These are phyloP conservation scores for Melaleuca quinquenervia DNA, from an alignment of 345 rosid species.

Conservation along the genomic window DNA sequence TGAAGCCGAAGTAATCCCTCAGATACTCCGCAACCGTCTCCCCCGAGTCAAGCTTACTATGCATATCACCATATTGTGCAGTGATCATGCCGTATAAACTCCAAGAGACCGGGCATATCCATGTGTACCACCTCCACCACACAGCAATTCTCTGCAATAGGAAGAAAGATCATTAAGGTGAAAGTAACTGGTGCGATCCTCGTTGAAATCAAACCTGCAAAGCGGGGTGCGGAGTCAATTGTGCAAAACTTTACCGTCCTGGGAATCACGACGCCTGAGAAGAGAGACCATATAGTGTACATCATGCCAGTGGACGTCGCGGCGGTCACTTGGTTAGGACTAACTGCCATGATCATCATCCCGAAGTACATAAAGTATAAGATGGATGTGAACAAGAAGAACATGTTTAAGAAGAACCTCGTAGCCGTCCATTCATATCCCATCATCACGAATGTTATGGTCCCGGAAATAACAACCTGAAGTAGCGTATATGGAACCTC, in stretches of 20 bases:
- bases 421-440: slow-evolving; percentile 41
- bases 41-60: slow-evolving; percentile 21
- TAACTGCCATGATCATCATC: slow-evolving; percentile 25
- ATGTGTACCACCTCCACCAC: slow-evolving; percentile 38
- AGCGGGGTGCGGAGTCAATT: background rate
- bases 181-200: background rate
- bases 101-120: slow-evolving; percentile 34
- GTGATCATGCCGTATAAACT: slow-evolving; percentile 22
- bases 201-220: background rate
- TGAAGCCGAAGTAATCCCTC: slow-evolving; percentile 29
- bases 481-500: slow-evolving; percentile 38
- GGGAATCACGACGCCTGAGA: slow-evolving; percentile 42
- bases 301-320: slow-evolving; percentile 13
- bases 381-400: slow-evolving; percentile 28
- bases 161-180: background rate
- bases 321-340: slow-evolving; percentile 29
- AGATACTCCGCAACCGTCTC: slow-evolving; percentile 30
- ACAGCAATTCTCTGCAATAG: slow-evolving; percentile 25
- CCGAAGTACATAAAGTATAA: slow-evolving; percentile 36
- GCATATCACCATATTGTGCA: slow-evolving; percentile 35
- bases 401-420: slow-evolving; percentile 20
- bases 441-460: slow-evolving; percentile 25
- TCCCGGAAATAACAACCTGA: slow-evolving; percentile 19
- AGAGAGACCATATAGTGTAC: slow-evolving; percentile 28
- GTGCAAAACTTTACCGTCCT: slow-evolving; percentile 14